Conservation (phyloP, 2,329 filamentous ascomycete genomes). For the Phoma sp. region DNA sequence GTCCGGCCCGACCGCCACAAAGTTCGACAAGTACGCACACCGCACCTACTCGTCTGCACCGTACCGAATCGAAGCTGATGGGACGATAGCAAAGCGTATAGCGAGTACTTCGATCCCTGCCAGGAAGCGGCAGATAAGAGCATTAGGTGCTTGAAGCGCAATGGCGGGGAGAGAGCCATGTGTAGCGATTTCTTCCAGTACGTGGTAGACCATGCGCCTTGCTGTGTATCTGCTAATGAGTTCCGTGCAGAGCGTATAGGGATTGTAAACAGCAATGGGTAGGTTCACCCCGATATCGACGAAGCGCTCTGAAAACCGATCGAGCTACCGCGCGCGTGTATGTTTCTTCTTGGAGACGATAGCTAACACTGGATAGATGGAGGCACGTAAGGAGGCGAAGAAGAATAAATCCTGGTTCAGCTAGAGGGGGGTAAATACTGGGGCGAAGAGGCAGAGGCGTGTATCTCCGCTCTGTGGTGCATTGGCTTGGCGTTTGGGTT, state of each 20-base stretch:
- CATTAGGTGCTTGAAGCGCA: constrained; percentile 86
- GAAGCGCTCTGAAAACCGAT: background rate
- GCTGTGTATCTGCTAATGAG: too few species aligned
- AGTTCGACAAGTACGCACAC: constrained; percentile 50
- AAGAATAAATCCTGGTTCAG: constrained; percentile 33
- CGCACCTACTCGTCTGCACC: background rate
- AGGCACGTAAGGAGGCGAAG: constrained; percentile 32
- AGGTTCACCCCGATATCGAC: constrained; percentile 43
- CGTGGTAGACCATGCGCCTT: too few species aligned
- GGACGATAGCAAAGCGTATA: constrained; percentile 76
- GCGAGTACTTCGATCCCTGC: constrained; percentile 94
- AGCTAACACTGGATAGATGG: constrained; percentile 25
- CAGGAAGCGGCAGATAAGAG: constrained; percentile 88
- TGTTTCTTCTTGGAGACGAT: too few species aligned
- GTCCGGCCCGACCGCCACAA: constrained; percentile 41
- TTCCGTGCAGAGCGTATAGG: constrained; percentile 81
- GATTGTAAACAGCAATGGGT: constrained; percentile 97
- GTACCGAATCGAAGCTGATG: constrained; percentile 13
- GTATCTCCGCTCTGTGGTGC: constrained; percentile 9
- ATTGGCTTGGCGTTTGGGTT: constrained; percentile 10
- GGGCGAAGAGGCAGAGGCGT: background rate
- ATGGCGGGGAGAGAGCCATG: constrained; percentile 86
- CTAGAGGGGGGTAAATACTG: constrained; percentile 1
- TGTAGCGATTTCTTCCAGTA: constrained; percentile 96
- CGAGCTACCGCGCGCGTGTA: background rate